Conservation (phyloP, 371 early-diverging fungal species). For the Batrachochytrium dendrobatidis region DNA sequence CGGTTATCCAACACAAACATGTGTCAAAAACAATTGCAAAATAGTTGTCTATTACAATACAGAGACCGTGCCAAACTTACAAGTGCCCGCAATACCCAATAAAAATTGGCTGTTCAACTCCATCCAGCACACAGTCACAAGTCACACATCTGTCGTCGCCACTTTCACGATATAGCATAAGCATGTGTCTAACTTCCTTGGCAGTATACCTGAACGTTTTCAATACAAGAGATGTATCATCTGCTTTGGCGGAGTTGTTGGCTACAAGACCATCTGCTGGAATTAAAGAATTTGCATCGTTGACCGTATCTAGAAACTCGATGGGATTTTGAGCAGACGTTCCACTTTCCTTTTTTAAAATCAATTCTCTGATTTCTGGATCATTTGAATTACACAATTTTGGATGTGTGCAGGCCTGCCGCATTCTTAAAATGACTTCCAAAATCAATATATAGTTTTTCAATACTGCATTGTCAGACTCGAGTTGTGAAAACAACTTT, state of each 20-base stretch:
- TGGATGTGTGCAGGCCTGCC: slow-evolving; percentile 50
- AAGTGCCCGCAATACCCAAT: slow-evolving; percentile 34
- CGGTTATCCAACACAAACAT: too few species aligned
- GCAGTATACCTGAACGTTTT: neutral
- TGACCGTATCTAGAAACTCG: too few species aligned
- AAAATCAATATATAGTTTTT: slow-evolving; percentile 54
- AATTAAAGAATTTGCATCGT: neutral
- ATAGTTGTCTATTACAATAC: too few species aligned
- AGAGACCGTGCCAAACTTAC: too few species aligned
- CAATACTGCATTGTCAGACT: slow-evolving; percentile 42
- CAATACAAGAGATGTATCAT: neutral
- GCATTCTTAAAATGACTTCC: slow-evolving; percentile 47
- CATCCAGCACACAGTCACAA: slow-evolving; percentile 15
- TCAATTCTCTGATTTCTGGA: slow-evolving; percentile 9
- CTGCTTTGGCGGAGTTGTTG: neutral
- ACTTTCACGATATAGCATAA: slow-evolving; percentile 26
- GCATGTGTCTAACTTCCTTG: slow-evolving; percentile 9
- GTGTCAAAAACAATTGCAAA: too few species aligned
- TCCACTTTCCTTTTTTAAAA: slow-evolving; percentile 7
- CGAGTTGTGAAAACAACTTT: slow-evolving; percentile 34
- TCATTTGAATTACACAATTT: slow-evolving; percentile 22
- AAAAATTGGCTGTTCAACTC: slow-evolving; percentile 5
- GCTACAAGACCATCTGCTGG: neutral
- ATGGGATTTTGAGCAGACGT: too few species aligned
- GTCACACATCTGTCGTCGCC: slow-evolving; percentile 31